Evolutionary conservation across 176 grass and related monocot species (phyloP).

Genomic region (Zoysia pacifica): DNA sequence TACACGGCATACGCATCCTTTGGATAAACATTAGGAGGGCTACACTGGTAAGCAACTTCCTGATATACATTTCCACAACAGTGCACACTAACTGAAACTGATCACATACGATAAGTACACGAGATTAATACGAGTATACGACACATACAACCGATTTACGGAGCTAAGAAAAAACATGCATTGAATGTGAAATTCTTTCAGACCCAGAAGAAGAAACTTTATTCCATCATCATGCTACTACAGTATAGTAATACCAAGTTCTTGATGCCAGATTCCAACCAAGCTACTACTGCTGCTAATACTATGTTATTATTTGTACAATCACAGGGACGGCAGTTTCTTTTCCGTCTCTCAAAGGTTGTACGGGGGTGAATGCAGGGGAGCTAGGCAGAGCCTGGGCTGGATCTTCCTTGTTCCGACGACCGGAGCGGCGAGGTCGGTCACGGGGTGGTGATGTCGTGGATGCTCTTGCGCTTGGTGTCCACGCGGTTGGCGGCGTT

Average conservation of each 20-base stretch:
- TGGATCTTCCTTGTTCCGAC: background rate
- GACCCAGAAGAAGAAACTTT: background rate
- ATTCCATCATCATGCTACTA: constrained; percentile 10
- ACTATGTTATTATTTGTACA: background rate
- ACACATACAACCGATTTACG: too few species aligned
- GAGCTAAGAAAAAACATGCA: background rate
- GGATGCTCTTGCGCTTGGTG: constrained; percentile 89
- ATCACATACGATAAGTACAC: too few species aligned
- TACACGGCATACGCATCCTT: too few species aligned
- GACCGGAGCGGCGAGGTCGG: too few species aligned
- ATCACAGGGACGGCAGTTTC: background rate
- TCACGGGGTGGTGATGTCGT: constrained; percentile 80
- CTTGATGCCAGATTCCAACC: constrained; percentile 11
- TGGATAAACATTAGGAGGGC: too few species aligned
- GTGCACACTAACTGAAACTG: too few species aligned
- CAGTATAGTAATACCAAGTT: background rate
- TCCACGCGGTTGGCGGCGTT: constrained; percentile 51
- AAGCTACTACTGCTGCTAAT: background rate
- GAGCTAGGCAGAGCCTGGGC: background rate
- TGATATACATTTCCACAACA: too few species aligned
- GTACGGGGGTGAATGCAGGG: background rate
- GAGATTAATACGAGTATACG: too few species aligned
- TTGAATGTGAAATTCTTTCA: background rate
- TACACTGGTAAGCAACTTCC: too few species aligned
- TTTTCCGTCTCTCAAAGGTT: constrained; percentile 5